Base-by-base conservation (phyloP, 495 filamentous ascomycete genomes). In the Daldinia grandis region DNA sequence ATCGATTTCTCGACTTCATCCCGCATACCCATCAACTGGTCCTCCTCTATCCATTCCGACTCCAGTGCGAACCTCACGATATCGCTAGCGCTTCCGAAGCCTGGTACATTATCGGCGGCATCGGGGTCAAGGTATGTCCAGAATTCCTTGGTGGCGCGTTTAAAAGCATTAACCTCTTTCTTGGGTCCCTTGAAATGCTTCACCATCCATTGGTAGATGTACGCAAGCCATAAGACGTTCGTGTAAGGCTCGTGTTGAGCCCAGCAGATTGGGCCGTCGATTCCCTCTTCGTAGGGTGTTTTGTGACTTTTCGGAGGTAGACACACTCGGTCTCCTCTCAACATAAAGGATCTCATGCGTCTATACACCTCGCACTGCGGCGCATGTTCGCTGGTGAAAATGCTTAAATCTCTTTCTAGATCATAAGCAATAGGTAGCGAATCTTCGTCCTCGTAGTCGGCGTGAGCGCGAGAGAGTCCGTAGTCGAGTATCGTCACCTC, bases 401-500 rank as follows among this genome's bases (percentile, higher is more conserved):
- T 72, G 42, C 66, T 64, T 14, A 84, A 78, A 64, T 88, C 86
- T 31, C 78, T 75, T 60, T 88, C 86, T 2, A 88, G 77, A 66
- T 88, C 82, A 60, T 82, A 83, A 21, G 79, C 82, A 1, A 85
- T 75, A 21, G 76, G 70, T 25, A 28, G 62, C 14, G 49, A 53
- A 1, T 59, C 64, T 21, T 74, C 73, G 51, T 76, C 55, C 4
- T 79, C 76, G 30, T 65, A 30, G 30, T 73, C 69, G 10, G 67
- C 70, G 44, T 68, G 73, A 25, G 86, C 91, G 17, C 94, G 88
- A 0, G 92, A 96, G 38, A 97, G 87, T 1, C 93, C 94, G 76
- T 97, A 97, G 78, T 97, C 94, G 65, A 97, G 92, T 28, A 97
- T 86, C 0, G 93, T 97, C 7, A 92, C 88, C 53, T 93, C 88